A percentile compares a stretch with the other conserved stretches of the same genome.
Evolutionary conservation across 805 yeast species (phyloP).

Genomic region (Kluyveromyces starmeri): DNA sequence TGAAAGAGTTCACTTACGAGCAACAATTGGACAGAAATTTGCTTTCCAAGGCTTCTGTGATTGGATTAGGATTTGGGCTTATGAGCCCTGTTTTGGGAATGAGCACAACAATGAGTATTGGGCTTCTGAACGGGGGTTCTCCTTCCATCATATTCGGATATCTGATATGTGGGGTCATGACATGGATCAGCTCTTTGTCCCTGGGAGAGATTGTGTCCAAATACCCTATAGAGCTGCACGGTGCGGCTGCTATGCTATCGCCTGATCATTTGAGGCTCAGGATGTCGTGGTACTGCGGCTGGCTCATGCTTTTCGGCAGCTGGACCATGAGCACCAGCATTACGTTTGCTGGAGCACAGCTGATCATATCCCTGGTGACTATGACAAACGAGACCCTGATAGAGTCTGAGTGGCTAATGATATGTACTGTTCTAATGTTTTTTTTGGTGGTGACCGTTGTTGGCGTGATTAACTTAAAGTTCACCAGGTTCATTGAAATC

Average conservation of each 20-base stretch:
- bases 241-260: slow-evolving; percentile 65
- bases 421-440: slow-evolving; percentile 47
- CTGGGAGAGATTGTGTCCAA: slow-evolving; percentile 71
- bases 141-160: slow-evolving; percentile 72
- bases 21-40: slow-evolving; percentile 57
- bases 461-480: slow-evolving; percentile 54
- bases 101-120: slow-evolving; percentile 63
- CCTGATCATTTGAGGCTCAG: slow-evolving; percentile 45
- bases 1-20: slow-evolving; percentile 66
- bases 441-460: slow-evolving; percentile 47
- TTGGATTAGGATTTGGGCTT: slow-evolving; percentile 70
- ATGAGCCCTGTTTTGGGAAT: slow-evolving; percentile 80
- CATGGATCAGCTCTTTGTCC: slow-evolving; percentile 58
- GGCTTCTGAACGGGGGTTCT: slow-evolving; percentile 68
- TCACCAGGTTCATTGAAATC: slow-evolving; percentile 49
- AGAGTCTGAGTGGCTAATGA: slow-evolving; percentile 41
- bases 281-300: slow-evolving; percentile 72
- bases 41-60: slow-evolving; percentile 57
- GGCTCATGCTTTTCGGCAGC: slow-evolving; percentile 65
- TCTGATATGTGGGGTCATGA: slow-evolving; percentile 53
- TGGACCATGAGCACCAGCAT: slow-evolving; percentile 72
- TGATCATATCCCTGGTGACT: slow-evolving; percentile 58
- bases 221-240: slow-evolving; percentile 71
- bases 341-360: slow-evolving; percentile 68
- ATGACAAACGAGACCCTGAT: slow-evolving; percentile 46